A percentile compares a stretch with the other conserved stretches of the same genome.
These are phyloP conservation scores for Rosa rugosa DNA, from an alignment of 306 rosid genomes.

Conservation along the genomic window DNA sequence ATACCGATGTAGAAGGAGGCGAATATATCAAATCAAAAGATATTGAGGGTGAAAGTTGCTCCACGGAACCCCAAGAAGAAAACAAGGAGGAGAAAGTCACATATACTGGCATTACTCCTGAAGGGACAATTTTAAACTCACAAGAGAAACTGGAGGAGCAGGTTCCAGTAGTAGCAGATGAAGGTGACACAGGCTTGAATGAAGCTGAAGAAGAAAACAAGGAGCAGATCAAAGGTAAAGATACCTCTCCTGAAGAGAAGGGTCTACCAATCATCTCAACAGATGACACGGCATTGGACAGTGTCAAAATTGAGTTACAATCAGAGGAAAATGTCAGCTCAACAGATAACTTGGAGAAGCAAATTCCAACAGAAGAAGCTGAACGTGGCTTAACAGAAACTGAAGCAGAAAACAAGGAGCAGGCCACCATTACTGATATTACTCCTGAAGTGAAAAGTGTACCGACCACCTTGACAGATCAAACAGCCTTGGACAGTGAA, in stretches of 20 bases:
- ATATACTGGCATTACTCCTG: not conserved
- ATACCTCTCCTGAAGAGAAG: conserved; percentile 14
- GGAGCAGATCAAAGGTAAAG: not conserved
- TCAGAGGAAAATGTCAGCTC: not conserved
- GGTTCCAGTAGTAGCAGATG: not conserved
- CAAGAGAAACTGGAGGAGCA: conserved; percentile 16
- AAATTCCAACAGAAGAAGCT: conserved; percentile 6
- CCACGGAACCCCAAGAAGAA: not conserved
- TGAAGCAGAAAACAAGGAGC: not conserved
- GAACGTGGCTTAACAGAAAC: not conserved
- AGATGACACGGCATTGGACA: not conserved
- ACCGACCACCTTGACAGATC: not conserved
- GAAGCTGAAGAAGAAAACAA: conserved; percentile 19
- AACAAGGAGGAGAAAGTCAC: not conserved
- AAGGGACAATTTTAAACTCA: conserved; percentile 14
- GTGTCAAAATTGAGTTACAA: not conserved
- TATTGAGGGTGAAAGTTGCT: not conserved
- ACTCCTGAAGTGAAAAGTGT: not conserved
- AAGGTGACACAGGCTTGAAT: conserved; percentile 17
- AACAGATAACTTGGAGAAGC: conserved; percentile 12
- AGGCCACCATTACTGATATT: not conserved
- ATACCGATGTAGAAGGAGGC: not conserved
- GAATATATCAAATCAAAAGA: not conserved
- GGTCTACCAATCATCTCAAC: not conserved
- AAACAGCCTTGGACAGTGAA: conserved; percentile 3